These are phyloP conservation scores for Jatropha curcas DNA, from an alignment of 345 rosid species.

Conservation along the genomic window DNA sequence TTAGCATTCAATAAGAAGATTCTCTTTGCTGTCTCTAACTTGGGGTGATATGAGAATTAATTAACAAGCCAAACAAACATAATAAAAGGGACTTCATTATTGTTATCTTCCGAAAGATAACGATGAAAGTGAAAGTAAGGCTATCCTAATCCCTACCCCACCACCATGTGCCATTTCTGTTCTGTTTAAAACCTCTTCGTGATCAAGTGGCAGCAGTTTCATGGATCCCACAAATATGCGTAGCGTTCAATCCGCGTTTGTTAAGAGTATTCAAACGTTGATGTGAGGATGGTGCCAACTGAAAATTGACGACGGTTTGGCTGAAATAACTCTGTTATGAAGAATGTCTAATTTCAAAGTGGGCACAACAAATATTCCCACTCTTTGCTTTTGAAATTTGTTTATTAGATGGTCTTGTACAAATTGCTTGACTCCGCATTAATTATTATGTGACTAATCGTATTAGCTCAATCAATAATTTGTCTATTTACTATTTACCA, in stretches of 20 bases:
- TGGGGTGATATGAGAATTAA: conserved; percentile 7
- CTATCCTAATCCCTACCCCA: conserved; percentile 37
- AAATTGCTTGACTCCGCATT: no score
- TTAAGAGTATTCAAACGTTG: neutral
- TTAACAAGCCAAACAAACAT: neutral
- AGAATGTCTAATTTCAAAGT: neutral
- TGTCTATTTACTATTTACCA: no score
- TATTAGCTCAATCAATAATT: no score
- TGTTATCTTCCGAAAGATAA: conserved; percentile 12
- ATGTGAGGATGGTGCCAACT: neutral
- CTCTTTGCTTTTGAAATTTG: no score
- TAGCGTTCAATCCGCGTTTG: conserved; percentile 9
- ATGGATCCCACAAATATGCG: conserved; percentile 18
- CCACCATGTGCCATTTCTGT: conserved; percentile 25
- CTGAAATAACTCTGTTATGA: neutral
- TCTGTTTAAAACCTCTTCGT: no score
- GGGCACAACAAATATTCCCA: no score
- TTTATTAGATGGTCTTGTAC: no score
- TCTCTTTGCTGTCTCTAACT: conserved; percentile 10
- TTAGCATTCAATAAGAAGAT: conserved; percentile 24
- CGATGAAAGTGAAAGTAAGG: conserved; percentile 24
- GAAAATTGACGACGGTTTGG: conserved; percentile 1
- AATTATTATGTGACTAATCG: no score
- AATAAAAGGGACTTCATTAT: neutral
- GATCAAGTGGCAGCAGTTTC: conserved; percentile 1